Conservation (phyloP, 148 eudicot genomes). For the Fallopia convolvulus region DNA sequence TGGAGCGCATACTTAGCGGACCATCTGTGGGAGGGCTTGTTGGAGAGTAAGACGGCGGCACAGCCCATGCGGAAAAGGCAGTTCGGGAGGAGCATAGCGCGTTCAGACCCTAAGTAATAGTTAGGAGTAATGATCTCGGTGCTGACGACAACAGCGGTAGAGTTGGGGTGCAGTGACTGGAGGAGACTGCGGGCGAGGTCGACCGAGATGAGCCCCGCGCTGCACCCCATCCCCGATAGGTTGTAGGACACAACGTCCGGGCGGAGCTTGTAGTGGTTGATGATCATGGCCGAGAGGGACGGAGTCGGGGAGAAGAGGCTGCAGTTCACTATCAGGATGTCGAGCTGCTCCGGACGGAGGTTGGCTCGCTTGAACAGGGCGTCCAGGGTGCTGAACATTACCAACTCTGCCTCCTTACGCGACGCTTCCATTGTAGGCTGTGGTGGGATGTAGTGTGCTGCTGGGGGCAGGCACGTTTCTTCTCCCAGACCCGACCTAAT, state of each 20-base stretch:
- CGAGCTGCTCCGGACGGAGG: constrained; percentile 23
- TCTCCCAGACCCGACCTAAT: constrained; percentile 36
- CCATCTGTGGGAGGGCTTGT: constrained; percentile 17
- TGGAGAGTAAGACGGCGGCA: constrained; percentile 37
- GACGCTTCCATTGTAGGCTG: constrained; percentile 22
- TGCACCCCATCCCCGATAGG: constrained; percentile 53
- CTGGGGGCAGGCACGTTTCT: constrained; percentile 33
- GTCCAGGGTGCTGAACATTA: constrained; percentile 28
- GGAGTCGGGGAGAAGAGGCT: constrained; percentile 42
- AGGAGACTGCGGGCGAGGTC: constrained; percentile 26
- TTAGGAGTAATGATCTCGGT: constrained; percentile 42
- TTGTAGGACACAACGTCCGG: constrained; percentile 30
- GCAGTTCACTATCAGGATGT: constrained; percentile 35
- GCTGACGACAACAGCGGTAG: constrained; percentile 36
- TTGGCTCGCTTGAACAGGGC: constrained; percentile 22
- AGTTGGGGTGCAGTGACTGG: constrained; percentile 12
- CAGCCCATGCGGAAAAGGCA: constrained; percentile 53
- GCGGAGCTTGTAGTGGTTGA: constrained; percentile 30
- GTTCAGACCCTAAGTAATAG: constrained; percentile 31
- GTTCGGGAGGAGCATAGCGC: constrained; percentile 51
- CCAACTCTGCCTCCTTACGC: constrained; percentile 26
- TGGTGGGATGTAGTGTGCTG: constrained; percentile 32
- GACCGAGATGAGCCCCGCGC: constrained; percentile 35
- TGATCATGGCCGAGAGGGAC: constrained; percentile 34
- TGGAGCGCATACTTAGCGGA: constrained; percentile 36